Evolutionary conservation across 2,329 filamentous ascomycete genomes (phyloP).

Genomic region (Sporothrix phasma): DNA sequence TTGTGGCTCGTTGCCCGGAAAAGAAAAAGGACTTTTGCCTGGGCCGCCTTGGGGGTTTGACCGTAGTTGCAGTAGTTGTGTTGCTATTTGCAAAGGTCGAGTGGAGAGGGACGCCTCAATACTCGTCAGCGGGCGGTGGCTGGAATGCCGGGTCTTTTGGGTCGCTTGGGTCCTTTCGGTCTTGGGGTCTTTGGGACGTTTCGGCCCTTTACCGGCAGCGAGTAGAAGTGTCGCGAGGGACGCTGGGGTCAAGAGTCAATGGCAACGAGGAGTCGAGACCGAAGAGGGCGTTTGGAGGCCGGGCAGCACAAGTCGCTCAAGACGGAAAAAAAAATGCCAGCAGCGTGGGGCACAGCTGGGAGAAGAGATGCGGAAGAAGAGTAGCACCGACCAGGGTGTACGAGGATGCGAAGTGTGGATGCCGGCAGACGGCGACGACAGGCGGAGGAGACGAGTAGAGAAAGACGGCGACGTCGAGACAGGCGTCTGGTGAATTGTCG

Average conservation of each 20-base stretch:
- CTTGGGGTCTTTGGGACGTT: not conserved
- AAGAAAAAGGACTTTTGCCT: slow-evolving; percentile 1
- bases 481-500: not conserved
- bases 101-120: not conserved
- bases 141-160: too few species aligned
- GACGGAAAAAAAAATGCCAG: not conserved
- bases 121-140: not conserved
- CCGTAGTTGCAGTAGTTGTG: not conserved
- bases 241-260: not conserved
- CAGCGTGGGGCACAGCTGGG: not conserved
- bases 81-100: not conserved
- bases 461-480: not conserved
- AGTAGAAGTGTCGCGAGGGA: too few species aligned
- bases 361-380: not conserved
- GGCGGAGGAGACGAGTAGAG: not conserved
- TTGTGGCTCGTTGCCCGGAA: not conserved
- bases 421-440: not conserved
- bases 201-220: too few species aligned
- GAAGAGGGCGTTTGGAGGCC: not conserved
- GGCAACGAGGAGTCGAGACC: not conserved
- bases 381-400: not conserved
- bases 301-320: not conserved
- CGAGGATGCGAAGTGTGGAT: not conserved
- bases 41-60: not conserved
- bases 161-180: too few species aligned